Base-by-base conservation (phyloP, 305 asterid species). In the Fraxinus paxiana region DNA sequence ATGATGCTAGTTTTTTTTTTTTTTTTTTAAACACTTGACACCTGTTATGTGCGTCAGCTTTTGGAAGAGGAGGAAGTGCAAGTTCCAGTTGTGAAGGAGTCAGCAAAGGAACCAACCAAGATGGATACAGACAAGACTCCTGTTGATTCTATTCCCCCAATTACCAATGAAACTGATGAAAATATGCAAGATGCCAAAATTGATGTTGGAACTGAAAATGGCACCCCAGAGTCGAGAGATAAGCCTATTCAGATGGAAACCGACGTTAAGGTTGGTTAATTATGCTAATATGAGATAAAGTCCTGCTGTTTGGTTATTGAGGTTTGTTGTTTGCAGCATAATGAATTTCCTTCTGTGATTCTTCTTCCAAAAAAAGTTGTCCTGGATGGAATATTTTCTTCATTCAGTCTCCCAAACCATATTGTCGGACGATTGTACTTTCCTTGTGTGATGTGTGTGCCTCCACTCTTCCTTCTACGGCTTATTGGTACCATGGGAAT, bases 91-190 rank as follows among this genome's bases (percentile, higher is more conserved):
- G 54, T 65, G 15, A 84, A 85, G 80, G 92, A 88, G 24, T 77
- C 85, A 20, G 54, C 73, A 4, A 87, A 87, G 69, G 88, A 84
- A 78, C 59, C 92, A n/a, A 74, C 89, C 80, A 90, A 92, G 87
- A 94, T 95, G 98, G 98, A 94, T 56, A 90, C 94, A 0, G 97
- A 92, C 54, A 93, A 91, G 8, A 75, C 77, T 84, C 84, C 89
- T 75, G 79, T 75, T 73, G 87, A 83, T 76, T 61, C 88, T 75
- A 88, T 90, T 1, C 86, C 90, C 35, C 80, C 88, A 26, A 85
- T 77, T 70, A 84, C 86, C 22, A 33, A 85, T 17, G 95, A 87
- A 77, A 70, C 87, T 86, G 97, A 95, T 85, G 91, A 90, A 2
- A 91, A 87, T 77, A 90, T 93, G 95, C 91, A 90, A 77, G 97